A percentile compares a stretch with the other conserved stretches of the same genome.
Conservation (phyloP, 345 rosid genomes). For the Melaleuca alternifolia region DNA sequence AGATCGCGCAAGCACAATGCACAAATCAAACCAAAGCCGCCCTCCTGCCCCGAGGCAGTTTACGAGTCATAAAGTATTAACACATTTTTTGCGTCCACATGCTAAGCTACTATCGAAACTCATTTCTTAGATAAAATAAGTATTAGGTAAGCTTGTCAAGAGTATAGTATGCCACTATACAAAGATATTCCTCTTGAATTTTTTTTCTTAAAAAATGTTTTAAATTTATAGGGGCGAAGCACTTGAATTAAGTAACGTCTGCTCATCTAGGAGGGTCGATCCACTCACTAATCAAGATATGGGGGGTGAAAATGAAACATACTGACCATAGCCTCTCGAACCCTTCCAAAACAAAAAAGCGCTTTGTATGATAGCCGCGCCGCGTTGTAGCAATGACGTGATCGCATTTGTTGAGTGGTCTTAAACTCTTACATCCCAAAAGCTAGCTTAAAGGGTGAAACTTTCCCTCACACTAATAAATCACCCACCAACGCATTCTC, state of each 20-base stretch:
- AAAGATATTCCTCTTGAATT: neutral
- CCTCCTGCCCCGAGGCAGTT: no score
- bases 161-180: neutral
- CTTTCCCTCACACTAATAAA: no score
- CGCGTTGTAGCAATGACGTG: neutral
- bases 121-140: fast-evolving
- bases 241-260: neutral
- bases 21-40: neutral
- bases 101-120: neutral
- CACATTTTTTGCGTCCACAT: neutral
- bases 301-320: neutral
- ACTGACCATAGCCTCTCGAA: neutral
- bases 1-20: no score
- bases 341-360: neutral
- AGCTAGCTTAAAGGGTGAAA: no score
- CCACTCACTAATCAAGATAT: neutral
- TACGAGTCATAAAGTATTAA: neutral
- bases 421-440: no score
- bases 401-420: neutral
- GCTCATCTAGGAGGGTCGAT: neutral
- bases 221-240: neutral
- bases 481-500: no score
- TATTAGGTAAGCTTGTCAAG: neutral
- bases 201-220: neutral
- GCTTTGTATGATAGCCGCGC: neutral